phyloP scores from a whole-genome alignment of 768 basidiomycete species.

The Infundibulicybe gibba region DNA sequence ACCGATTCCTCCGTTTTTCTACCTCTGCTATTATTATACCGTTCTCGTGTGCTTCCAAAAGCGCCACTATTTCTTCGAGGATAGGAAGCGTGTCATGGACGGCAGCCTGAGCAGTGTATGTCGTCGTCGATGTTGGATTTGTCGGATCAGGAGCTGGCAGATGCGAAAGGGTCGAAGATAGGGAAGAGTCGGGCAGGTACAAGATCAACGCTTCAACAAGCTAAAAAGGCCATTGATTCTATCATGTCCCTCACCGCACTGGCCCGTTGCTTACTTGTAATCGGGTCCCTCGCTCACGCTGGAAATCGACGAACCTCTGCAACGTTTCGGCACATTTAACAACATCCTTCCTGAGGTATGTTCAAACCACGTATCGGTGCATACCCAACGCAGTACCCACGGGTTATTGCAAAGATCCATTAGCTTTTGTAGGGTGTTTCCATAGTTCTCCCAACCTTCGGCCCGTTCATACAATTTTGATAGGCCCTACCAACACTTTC shows the following conservation, averaged over 20 bases:
- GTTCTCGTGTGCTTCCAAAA: constrained; percentile 65
- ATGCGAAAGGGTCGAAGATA: constrained; percentile 56
- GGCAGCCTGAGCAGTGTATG: constrained; percentile 52
- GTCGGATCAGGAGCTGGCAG: constrained; percentile 79
- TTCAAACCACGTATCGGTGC: background rate
- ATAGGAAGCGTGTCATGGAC: constrained; percentile 69
- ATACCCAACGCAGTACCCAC: constrained; percentile 33
- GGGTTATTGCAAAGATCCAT: constrained; percentile 52
- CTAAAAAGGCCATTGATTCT: constrained; percentile 30
- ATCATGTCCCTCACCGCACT: constrained; percentile 1
- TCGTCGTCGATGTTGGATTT: constrained; percentile 62
- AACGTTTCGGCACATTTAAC: constrained; percentile 77
- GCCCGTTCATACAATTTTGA: constrained; percentile 67
- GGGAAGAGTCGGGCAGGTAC: constrained; percentile 70
- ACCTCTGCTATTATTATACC: constrained; percentile 60
- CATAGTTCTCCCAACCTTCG: constrained; percentile 54
- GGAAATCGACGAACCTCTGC: constrained; percentile 70
- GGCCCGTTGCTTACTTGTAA: constrained; percentile 42
- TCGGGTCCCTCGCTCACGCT: constrained; percentile 56
- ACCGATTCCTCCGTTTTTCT: constrained; percentile 70
- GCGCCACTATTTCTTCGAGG: constrained; percentile 65
- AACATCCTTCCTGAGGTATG: constrained; percentile 56
- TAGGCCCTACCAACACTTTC: constrained; percentile 51
- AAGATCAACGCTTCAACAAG: constrained; percentile 62
- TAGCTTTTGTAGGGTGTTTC: constrained; percentile 50